Evolutionary conservation across 2,329 filamentous ascomycete species (phyloP).

Genomic region (Pseudogymnoascus verrucosus): DNA sequence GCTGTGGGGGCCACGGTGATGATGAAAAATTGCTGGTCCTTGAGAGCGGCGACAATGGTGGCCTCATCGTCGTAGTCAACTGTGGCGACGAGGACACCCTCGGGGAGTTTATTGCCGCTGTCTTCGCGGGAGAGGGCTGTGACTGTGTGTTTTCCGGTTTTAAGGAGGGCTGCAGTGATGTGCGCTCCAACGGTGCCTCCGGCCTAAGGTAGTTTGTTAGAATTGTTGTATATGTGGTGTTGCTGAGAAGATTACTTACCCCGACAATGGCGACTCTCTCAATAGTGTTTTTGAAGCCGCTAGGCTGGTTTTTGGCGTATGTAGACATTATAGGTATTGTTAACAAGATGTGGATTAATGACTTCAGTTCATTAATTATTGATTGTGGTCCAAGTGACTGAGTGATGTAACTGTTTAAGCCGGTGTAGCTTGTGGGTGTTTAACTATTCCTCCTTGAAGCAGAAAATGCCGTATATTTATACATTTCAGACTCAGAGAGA

Average conservation of each 20-base stretch:
- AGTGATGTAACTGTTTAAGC: too few species aligned
- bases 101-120: constrained; percentile 30
- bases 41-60: constrained; percentile 41
- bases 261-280: constrained; percentile 40
- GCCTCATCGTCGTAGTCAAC: constrained; percentile 39
- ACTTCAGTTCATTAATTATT: neutral
- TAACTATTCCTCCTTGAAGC: neutral
- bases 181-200: constrained; percentile 34
- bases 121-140: constrained; percentile 41
- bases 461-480: neutral
- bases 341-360: neutral
- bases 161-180: constrained; percentile 27
- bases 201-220: constrained; percentile 29
- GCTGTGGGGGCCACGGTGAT: constrained; percentile 43
- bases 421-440: neutral
- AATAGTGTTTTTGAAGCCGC: constrained; percentile 30
- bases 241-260: constrained; percentile 29
- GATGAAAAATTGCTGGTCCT: constrained; percentile 48
- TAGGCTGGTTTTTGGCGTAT: constrained; percentile 17
- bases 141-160: constrained; percentile 37
- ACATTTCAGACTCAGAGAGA: neutral
- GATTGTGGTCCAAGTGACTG: neutral
- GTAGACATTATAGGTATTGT: neutral
- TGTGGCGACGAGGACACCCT: constrained; percentile 33
- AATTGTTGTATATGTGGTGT: neutral